Percentiles rank a stretch among this genome's conserved stretches.
Evolutionary conservation across 2,329 filamentous ascomycete genomes (phyloP).

Genomic region (Didymella glomerata): DNA sequence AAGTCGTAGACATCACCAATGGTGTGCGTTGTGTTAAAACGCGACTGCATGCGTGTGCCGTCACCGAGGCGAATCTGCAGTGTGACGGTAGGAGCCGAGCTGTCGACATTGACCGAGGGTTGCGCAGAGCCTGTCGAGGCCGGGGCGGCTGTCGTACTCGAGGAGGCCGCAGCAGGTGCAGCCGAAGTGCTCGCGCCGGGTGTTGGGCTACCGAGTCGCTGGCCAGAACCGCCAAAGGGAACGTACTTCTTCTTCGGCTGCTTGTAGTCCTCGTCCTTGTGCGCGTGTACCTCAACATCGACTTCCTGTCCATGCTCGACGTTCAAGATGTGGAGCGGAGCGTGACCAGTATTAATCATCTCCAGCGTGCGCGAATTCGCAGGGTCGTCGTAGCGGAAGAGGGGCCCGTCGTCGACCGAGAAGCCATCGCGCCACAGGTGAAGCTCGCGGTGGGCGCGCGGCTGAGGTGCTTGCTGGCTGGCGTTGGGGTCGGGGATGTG

Average conservation of each 20-base stretch:
- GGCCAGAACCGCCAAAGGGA: constrained; percentile 76
- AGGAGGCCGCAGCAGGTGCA: constrained; percentile 46
- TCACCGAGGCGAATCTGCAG: constrained; percentile 82
- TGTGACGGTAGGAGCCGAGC: constrained; percentile 71
- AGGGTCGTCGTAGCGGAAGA: constrained; percentile 81
- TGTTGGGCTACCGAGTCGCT: constrained; percentile 78
- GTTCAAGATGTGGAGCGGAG: constrained; percentile 79
- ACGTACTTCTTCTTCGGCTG: constrained; percentile 77
- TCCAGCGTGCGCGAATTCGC: constrained; percentile 74
- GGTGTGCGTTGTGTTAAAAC: constrained; percentile 83
- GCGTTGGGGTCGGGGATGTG: constrained; percentile 68
- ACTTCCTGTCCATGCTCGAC: constrained; percentile 78
- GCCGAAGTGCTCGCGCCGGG: constrained; percentile 63
- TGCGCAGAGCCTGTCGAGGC: constrained; percentile 49
- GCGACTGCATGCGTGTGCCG: constrained; percentile 77
- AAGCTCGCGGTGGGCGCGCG: constrained; percentile 71
- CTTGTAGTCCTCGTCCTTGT: constrained; percentile 77
- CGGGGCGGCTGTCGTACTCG: constrained; percentile 42
- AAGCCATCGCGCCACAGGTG: constrained; percentile 87
- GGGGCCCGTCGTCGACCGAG: constrained; percentile 81
- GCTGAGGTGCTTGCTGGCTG: constrained; percentile 49
- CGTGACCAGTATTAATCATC: constrained; percentile 79
- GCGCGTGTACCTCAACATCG: constrained; percentile 77
- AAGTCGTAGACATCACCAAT: constrained; percentile 81
- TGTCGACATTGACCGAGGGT: constrained; percentile 64